phyloP scores from a whole-genome alignment of 306 rosid genomes.

The Cucurbita pepo region DNA sequence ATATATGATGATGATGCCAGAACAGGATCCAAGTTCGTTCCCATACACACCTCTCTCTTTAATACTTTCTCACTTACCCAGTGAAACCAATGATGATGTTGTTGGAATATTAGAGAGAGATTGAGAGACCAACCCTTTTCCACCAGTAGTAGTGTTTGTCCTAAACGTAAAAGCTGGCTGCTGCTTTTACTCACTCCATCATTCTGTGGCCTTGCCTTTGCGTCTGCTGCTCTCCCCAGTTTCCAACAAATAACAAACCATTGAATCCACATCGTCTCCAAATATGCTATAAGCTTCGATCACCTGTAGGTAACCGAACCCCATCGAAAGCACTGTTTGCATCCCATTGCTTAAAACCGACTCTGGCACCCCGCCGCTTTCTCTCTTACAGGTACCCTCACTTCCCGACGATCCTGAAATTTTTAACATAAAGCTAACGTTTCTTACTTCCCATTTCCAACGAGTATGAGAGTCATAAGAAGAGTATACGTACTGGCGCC shows the following conservation, averaged over 20 bases:
- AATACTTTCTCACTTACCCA: no score
- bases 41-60: neutral
- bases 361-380: slow-evolving; percentile 17
- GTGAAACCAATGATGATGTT: neutral
- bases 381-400: slow-evolving; percentile 28
- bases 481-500: slow-evolving; percentile 56
- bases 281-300: slow-evolving; percentile 84
- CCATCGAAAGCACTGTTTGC: slow-evolving; percentile 65
- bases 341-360: slow-evolving; percentile 46
- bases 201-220: slow-evolving; percentile 91
- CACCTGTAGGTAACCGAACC: slow-evolving; percentile 74
- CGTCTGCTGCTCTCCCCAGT: slow-evolving; percentile 62
- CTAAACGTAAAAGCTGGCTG: neutral
- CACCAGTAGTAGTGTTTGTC: neutral
- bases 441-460: neutral
- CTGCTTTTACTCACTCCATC: slow-evolving; percentile 9
- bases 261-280: slow-evolving; percentile 90
- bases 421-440: neutral
- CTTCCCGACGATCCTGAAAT: slow-evolving; percentile 44
- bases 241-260: slow-evolving; percentile 78
- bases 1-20: neutral
- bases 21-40: neutral
- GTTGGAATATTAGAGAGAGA: neutral
- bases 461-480: neutral
- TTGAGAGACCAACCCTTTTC: neutral